Evolutionary conservation across 371 early-diverging fungal species (phyloP), one percentile per base, ranked within the genome.

Genomic region (Mortierella sp.): DNA sequence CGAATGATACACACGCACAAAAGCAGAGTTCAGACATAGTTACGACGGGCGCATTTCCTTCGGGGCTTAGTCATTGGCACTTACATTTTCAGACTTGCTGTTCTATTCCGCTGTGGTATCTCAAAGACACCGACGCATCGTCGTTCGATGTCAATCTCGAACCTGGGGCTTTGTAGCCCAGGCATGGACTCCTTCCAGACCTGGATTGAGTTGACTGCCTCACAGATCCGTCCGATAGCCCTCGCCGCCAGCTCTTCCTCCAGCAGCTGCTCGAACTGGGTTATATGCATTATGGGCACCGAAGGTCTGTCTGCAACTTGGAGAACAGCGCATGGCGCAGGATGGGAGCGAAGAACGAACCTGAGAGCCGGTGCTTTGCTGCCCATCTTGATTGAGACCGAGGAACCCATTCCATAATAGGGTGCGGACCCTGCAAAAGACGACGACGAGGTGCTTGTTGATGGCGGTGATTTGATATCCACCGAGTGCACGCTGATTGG

Each of bases 71-170:
- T 7, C 21, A 23, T 37, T 9, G 8, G 19, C 70, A 70, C 39
- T 8, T 43, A 39, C 4, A 47, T 60, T 15, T 37, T 56, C 31
- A 24, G 2, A 7, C 17, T 19, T 24, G 30, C 54, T 11, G 44
- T 14, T 5, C 49, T 48, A 30, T 48, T 56, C 43, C n/a, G 31
- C 17, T 37, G 54, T 3, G 60, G 60, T 8, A 63, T 47, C 46
- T 60, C 47, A 28, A 78, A 78, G 21, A 78, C 70, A 21, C 78
- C 78, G 12, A 78, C 63, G 23, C 78, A 78, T 8, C 62, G 78
- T 17, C 51, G 48, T 15, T 78, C 78, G 30, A 78, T 78, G 32
- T 78, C 78, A 27, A 78, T 61, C 12, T 70, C 64, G 48, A 70
- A 78, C 50, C 52, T 56, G 3, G 70, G 70, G 42, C 60, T 64